Conservation (phyloP, 352 stramenopile genomes). For the Hyaloperonospora arabidopsidis region DNA sequence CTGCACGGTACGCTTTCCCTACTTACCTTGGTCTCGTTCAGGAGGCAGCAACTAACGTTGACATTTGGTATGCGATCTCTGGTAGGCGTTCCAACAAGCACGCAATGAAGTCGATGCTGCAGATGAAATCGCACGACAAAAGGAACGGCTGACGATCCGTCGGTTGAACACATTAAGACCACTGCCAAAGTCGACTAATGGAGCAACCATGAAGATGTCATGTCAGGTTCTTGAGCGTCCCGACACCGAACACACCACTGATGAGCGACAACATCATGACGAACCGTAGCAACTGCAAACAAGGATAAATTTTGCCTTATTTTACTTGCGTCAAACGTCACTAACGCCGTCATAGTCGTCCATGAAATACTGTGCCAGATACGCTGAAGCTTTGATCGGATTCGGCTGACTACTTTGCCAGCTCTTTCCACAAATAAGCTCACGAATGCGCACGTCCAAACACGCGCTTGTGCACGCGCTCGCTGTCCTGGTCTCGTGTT, state of each 20-base stretch:
- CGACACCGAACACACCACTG: slow-evolving; percentile 16
- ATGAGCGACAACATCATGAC: slow-evolving; percentile 15
- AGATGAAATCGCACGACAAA: slow-evolving; percentile 46
- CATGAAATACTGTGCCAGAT: background rate
- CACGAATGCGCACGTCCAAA: background rate
- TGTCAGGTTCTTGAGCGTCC: slow-evolving; percentile 31
- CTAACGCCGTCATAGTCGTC: slow-evolving; percentile 8
- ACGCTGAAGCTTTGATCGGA: too few species aligned
- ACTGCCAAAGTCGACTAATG: slow-evolving; percentile 15
- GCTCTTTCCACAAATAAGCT: too few species aligned
- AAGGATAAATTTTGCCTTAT: slow-evolving; percentile 20
- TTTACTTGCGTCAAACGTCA: slow-evolving; percentile 22
- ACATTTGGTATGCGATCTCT: slow-evolving; percentile 33
- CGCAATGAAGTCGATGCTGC: slow-evolving; percentile 59
- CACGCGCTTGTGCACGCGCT: background rate
- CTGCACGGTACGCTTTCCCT: slow-evolving; percentile 33
- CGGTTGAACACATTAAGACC: slow-evolving; percentile 23
- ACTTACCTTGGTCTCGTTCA: background rate
- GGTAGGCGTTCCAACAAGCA: slow-evolving; percentile 53
- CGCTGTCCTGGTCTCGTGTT: background rate
- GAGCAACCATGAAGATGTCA: slow-evolving; percentile 16
- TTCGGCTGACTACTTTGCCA: too few species aligned
- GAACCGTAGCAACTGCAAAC: slow-evolving; percentile 12
- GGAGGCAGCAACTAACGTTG: background rate
- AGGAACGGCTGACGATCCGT: slow-evolving; percentile 53